Base-by-base conservation (phyloP, 1,139 yeast species). In the Suhomyces bolitotheri region DNA sequence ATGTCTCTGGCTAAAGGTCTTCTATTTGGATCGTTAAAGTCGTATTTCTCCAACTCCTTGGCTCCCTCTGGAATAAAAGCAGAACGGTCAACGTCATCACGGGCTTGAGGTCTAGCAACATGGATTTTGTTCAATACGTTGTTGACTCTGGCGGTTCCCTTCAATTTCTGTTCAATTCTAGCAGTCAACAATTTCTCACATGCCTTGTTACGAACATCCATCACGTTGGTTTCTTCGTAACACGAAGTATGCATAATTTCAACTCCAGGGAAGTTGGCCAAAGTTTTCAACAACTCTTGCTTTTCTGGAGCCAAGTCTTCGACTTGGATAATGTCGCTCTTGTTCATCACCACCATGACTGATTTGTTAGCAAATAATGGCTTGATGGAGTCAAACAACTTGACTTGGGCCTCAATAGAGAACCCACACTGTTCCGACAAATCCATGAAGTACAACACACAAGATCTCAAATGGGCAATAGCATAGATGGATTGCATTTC, bases 401-500 rank as follows among this genome's bases (percentile, higher is more conserved):
- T 89, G 51, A 92, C 97, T 71, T 92, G 99, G 39, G 94, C 96
- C 68, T 90, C 97, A 49, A 92, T 82, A 20, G 96, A 82, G 71
- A 90, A 92, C 33, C 99, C 98, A 79, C 99, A 92, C 74, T 90
- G 97, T 71, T 94, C 99, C 24, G 96, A 85, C 50, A 92, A 76
- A 73, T 92, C 99, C 98, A 92, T 92, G 57, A 92, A 92, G 69
- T 94, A 92, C 55, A 94, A 68, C 31, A 92, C 96, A 64, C 97
- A 88, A 16, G 97, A 89, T 60, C 98, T 80, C 63, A 92, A 80
- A 66, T 92, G 98, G 25, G 98, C 98, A 74, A 92, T 88, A 43
- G 98, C 98, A 58, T 94, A 92, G 57, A 92, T 90, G 38, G 96
- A 84, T 71, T 92, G 99, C 98, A 92, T 92, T 73, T 92, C 99